These are phyloP conservation scores for Saturnispora bothae DNA, from an alignment of 805 yeast species.

Conservation along the genomic window DNA sequence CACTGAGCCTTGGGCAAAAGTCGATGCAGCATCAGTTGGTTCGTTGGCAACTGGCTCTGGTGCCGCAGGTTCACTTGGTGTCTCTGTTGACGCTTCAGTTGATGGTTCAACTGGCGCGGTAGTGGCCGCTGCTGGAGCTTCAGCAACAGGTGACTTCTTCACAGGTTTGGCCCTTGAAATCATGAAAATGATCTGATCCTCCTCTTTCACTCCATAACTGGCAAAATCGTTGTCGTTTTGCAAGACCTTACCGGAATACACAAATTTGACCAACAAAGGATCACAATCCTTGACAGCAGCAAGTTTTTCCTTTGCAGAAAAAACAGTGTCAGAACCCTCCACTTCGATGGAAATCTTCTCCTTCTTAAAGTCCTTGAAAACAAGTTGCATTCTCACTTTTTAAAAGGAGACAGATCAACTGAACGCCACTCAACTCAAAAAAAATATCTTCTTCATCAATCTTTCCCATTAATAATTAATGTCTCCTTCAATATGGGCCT, in stretches of 20 bases:
- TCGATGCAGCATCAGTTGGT: slow-evolving; percentile 13
- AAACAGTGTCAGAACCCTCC: slow-evolving; percentile 55
- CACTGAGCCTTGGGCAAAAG: slow-evolving; percentile 64
- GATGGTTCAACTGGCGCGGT: slow-evolving; percentile 19
- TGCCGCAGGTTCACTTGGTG: slow-evolving; percentile 21
- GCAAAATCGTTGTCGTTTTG: slow-evolving; percentile 72
- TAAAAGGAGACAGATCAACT: too few species aligned
- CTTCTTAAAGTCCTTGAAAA: slow-evolving; percentile 88
- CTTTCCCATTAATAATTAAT: too few species aligned
- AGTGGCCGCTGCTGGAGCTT: slow-evolving; percentile 14
- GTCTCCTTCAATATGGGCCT: too few species aligned
- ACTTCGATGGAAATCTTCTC: slow-evolving; percentile 74
- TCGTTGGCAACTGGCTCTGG: slow-evolving; percentile 17
- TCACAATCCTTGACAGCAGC: slow-evolving; percentile 62
- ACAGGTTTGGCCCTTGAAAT: slow-evolving; percentile 42
- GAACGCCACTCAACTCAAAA: too few species aligned
- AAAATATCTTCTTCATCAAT: too few species aligned
- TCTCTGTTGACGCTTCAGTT: too few species aligned
- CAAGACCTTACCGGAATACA: slow-evolving; percentile 81
- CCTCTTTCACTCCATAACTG: slow-evolving; percentile 66
- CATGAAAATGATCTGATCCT: slow-evolving; percentile 90
- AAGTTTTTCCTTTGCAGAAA: slow-evolving; percentile 61
- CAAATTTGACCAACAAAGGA: slow-evolving; percentile 69
- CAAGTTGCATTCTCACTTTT: slow-evolving; percentile 82
- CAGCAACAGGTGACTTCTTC: slow-evolving; percentile 19